Conservation (phyloP, 176 grass and related monocot species). For the Ensete ventricosum region DNA sequence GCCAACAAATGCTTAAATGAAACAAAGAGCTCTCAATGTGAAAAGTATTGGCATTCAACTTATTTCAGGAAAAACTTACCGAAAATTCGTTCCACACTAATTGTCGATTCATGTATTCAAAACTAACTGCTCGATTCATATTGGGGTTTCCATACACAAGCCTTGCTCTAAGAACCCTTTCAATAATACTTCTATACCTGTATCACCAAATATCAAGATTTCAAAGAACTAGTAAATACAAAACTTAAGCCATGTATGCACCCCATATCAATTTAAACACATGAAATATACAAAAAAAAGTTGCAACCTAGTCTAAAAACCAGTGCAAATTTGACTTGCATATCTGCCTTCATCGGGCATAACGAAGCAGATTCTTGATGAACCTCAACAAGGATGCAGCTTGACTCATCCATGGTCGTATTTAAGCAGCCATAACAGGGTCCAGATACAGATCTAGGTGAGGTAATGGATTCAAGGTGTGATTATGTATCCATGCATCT, state of each 20-base stretch:
- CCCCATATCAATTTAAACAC: neutral
- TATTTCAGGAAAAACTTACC: conserved; percentile 37
- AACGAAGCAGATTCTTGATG: too few relatives aligned
- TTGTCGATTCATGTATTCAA: conserved; percentile 98
- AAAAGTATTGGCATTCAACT: conserved; percentile 3
- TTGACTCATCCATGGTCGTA: too few relatives aligned
- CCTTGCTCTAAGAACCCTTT: conserved; percentile 88
- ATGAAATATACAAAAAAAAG: neutral
- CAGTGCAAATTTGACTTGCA: too few relatives aligned
- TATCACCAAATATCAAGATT: conserved; percentile 34
- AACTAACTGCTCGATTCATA: conserved; percentile 98
- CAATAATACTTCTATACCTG: conserved; percentile 92
- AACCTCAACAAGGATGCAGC: too few relatives aligned
- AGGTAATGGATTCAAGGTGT: too few relatives aligned
- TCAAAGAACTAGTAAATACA: neutral
- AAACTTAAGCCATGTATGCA: neutral
- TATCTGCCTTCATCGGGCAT: too few relatives aligned
- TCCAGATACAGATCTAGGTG: too few relatives aligned
- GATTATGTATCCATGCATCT: too few relatives aligned
- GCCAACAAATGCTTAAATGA: neutral
- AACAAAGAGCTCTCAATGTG: neutral
- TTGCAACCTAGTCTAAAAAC: too few relatives aligned
- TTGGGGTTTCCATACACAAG: conserved; percentile 89
- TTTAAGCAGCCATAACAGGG: too few relatives aligned
- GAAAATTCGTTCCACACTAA: conserved; percentile 99